phyloP scores from a whole-genome alignment of 2,329 filamentous ascomycete species.

The Proliferodiscus dingleyae region DNA sequence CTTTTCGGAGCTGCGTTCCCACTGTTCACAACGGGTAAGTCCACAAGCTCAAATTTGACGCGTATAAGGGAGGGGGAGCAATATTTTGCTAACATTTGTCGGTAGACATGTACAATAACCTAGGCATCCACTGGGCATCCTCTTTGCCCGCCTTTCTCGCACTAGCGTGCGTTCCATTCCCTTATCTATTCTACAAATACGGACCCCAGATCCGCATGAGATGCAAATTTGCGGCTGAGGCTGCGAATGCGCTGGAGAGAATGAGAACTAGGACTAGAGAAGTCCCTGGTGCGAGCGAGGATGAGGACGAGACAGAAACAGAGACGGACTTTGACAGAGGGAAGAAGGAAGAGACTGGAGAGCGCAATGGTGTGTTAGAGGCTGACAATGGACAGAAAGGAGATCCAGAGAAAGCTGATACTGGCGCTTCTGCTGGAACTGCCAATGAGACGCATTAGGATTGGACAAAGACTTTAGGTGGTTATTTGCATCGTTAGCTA shows the following conservation, averaged over 20 bases:
- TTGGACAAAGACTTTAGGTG: too few relatives aligned
- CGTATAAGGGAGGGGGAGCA: too few relatives aligned
- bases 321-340: neutral
- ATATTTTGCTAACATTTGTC: slow-evolving; percentile 1
- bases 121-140: slow-evolving; percentile 73
- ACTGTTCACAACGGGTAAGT: slow-evolving; percentile 54
- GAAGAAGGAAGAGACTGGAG: neutral
- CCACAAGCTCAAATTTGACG: too few relatives aligned
- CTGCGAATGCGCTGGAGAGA: slow-evolving; percentile 38
- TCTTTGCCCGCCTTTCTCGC: slow-evolving; percentile 71
- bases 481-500: too few relatives aligned
- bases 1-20: slow-evolving; percentile 70
- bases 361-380: too few relatives aligned
- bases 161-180: slow-evolving; percentile 66
- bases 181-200: slow-evolving; percentile 72
- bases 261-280: slow-evolving; percentile 1
- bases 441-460: too few relatives aligned
- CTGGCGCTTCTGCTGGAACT: too few relatives aligned
- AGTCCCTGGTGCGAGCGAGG: neutral
- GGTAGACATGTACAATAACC: slow-evolving; percentile 40
- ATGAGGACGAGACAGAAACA: neutral
- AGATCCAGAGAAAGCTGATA: neutral
- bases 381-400: too few relatives aligned
- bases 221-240: slow-evolving; percentile 67
- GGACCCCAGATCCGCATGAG: slow-evolving; percentile 57